Conservation (phyloP, 2,329 filamentous ascomycete genomes). For the Aspergillus quadrilineatus region DNA sequence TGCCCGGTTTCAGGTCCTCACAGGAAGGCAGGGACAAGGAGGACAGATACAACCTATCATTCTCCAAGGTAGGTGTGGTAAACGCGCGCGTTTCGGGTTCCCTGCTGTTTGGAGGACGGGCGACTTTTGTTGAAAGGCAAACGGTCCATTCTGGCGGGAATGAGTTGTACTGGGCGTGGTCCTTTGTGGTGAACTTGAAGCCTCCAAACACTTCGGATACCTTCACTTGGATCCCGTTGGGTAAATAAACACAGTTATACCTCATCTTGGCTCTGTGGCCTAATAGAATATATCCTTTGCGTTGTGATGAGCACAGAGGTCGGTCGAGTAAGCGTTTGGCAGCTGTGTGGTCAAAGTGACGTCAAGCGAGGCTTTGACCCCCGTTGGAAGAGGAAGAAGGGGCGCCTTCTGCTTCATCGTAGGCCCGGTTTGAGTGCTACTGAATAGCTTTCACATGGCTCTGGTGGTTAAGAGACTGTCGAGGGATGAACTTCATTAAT, state of each 20-base stretch:
- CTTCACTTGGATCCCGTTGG: constrained; percentile 3
- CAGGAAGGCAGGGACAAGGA: constrained; percentile 26
- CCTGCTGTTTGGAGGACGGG: not conserved
- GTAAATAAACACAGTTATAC: not conserved
- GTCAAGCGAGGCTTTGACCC: not conserved
- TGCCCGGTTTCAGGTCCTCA: constrained; percentile 26
- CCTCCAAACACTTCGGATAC: constrained; percentile 2
- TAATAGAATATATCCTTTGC: not conserved
- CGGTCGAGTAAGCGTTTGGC: not conserved
- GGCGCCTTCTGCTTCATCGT: not conserved
- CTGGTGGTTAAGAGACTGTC: too few species aligned
- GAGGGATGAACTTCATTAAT: too few species aligned
- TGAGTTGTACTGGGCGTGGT: not conserved
- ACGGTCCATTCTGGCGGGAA: constrained; percentile 6
- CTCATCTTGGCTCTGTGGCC: not conserved
- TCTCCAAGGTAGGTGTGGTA: constrained; percentile 16
- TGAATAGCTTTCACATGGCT: not conserved
- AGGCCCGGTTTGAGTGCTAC: not conserved
- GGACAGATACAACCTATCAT: constrained; percentile 31
- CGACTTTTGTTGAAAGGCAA: not conserved
- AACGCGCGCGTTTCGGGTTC: constrained; percentile 15
- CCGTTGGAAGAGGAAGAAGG: not conserved
- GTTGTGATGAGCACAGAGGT: not conserved
- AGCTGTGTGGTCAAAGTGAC: constrained; percentile 2
- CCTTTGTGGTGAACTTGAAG: constrained; percentile 1